A percentile compares a stretch with the other conserved stretches of the same genome.
Conservation (phyloP, 257 asterid species). For the Solanum chiquidenum region DNA sequence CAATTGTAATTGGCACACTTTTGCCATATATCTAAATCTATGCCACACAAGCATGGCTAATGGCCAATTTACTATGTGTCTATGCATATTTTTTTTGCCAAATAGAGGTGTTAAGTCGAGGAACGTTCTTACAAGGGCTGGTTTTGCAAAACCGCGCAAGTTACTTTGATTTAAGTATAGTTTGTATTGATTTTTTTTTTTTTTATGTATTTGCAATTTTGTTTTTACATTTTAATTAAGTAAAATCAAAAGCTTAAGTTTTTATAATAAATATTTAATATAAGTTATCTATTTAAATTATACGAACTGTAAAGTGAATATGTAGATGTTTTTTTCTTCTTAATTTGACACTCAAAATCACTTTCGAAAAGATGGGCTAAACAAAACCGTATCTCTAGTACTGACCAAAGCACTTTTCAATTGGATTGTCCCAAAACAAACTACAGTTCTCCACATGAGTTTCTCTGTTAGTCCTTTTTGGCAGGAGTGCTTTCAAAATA, state of each 20-base stretch:
- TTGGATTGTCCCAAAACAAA: background rate
- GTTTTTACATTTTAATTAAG: background rate
- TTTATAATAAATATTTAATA: background rate
- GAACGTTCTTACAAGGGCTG: background rate
- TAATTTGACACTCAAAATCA: background rate
- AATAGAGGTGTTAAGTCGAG: background rate
- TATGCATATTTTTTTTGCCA: background rate
- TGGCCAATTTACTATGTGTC: too few species aligned
- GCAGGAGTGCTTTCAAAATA: background rate
- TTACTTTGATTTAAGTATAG: background rate
- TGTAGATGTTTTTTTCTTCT: background rate
- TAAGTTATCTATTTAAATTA: background rate
- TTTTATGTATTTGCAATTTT: background rate
- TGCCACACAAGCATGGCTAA: background rate
- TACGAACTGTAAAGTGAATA: background rate
- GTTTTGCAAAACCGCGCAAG: background rate
- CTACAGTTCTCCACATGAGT: background rate
- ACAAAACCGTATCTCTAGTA: background rate
- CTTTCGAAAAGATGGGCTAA: background rate
- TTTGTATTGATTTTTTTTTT: background rate
- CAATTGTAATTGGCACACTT: background rate
- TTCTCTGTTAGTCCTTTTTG: background rate
- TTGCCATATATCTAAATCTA: background rate
- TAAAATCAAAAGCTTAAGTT: background rate
- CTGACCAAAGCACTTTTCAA: background rate